Evolutionary conservation across 2,329 filamentous ascomycete genomes (phyloP).

Genomic region (Fusarium sp.): DNA sequence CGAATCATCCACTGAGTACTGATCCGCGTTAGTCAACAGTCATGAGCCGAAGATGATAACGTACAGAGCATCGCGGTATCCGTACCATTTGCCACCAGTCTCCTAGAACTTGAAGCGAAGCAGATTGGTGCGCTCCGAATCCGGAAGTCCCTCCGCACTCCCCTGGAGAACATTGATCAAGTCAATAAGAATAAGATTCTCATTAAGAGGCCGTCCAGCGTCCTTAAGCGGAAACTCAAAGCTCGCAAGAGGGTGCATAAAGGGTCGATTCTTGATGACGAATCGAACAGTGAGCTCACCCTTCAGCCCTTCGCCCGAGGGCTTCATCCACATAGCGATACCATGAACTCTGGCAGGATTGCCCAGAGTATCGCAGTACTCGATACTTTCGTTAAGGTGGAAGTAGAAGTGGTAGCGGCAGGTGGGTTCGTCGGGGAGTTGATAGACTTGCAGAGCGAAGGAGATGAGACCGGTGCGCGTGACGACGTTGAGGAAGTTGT

Average conservation of each 20-base stretch:
- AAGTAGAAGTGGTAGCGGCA: conserved; percentile 1
- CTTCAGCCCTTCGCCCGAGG: rapidly evolving
- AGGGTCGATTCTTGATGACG: not conserved
- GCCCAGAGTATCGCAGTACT: not conserved
- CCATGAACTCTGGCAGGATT: not conserved
- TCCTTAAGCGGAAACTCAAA: conserved; percentile 8
- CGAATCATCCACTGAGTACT: conserved; percentile 33
- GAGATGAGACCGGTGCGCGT: not conserved
- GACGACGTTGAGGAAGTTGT: not conserved
- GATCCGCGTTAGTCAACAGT: not conserved
- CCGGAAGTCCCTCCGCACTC: not conserved
- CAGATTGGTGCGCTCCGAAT: not conserved
- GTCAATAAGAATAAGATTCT: not conserved
- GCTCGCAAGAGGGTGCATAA: not conserved
- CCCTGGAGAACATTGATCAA: conserved; percentile 16
- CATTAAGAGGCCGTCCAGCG: not conserved
- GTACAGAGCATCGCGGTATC: conserved; percentile 18
- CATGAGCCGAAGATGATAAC: not conserved
- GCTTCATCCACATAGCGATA: conserved; percentile 22
- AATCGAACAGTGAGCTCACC: conserved; percentile 11
- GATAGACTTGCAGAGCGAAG: conserved; percentile 4
- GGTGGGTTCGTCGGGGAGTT: not conserved
- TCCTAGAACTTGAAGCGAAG: conserved; percentile 6
- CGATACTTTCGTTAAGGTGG: not conserved
- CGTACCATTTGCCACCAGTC: not conserved